Evolutionary conservation across 2,329 filamentous ascomycete genomes (phyloP).

Genomic region (Paraphoma sp.): DNA sequence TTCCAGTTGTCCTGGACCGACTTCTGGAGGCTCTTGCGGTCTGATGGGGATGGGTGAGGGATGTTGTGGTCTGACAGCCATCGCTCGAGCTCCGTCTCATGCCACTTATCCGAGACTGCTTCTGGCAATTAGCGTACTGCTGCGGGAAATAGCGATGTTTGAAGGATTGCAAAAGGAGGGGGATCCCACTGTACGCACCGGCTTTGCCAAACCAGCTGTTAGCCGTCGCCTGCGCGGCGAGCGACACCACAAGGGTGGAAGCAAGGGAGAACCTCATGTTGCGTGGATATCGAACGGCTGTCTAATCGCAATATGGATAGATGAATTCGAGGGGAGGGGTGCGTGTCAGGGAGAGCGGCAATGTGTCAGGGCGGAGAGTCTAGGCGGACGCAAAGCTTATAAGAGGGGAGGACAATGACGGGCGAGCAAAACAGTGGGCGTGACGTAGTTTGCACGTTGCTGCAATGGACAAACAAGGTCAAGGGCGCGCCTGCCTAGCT

Average conservation of each 20-base stretch:
- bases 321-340: slow-evolving; percentile 20
- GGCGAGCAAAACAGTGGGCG: slow-evolving; percentile 16
- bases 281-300: slow-evolving; percentile 17
- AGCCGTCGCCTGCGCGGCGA: slow-evolving; percentile 75
- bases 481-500: slow-evolving; percentile 23
- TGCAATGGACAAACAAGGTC: slow-evolving; percentile 25
- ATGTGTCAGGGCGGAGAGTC: slow-evolving; percentile 12
- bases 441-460: slow-evolving; percentile 42
- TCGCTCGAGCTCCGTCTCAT: slow-evolving; percentile 94
- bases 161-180: slow-evolving; percentile 19
- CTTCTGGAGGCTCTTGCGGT: slow-evolving; percentile 92
- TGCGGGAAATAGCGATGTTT: neutral
- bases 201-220: slow-evolving; percentile 87
- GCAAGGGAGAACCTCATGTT: slow-evolving; percentile 79
- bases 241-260: slow-evolving; percentile 71
- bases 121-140: slow-evolving; percentile 27
- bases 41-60: slow-evolving; percentile 86
- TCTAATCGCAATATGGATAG: slow-evolving; percentile 24
- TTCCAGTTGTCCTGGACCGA: slow-evolving; percentile 94
- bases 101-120: slow-evolving; percentile 97
- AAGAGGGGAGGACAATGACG: slow-evolving; percentile 34
- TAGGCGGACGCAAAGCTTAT: slow-evolving; percentile 22
- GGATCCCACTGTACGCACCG: slow-evolving; percentile 63
- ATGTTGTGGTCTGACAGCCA: slow-evolving; percentile 95
- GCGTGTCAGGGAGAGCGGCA: slow-evolving; percentile 10